These are phyloP conservation scores for Rauvolfia tetraphylla DNA, from an alignment of 257 asterid species.

Conservation along the genomic window DNA sequence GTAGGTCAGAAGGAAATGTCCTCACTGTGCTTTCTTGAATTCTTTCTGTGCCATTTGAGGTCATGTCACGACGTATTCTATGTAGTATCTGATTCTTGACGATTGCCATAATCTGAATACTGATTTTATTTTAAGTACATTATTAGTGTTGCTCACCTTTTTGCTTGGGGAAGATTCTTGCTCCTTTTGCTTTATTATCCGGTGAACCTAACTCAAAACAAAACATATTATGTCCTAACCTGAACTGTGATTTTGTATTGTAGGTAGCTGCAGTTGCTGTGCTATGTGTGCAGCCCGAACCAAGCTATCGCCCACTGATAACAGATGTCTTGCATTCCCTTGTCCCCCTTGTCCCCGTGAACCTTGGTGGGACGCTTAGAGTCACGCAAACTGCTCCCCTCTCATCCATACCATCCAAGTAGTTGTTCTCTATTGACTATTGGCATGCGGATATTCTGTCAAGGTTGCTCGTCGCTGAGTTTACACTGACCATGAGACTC, in stretches of 20 bases:
- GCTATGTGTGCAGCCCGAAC: constrained; percentile 73
- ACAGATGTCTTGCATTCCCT: constrained; percentile 76
- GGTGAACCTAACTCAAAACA: not conserved
- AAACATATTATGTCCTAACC: not conserved
- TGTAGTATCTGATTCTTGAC: too few relatives aligned
- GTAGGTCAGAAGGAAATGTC: constrained; percentile 19
- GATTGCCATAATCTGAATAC: not conserved
- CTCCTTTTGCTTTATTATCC: not conserved
- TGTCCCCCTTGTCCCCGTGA: constrained; percentile 65
- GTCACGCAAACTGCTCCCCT: constrained; percentile 18
- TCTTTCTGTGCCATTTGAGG: not conserved
- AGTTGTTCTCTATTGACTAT: not conserved
- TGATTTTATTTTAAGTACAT: not conserved
- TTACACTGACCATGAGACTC: not conserved
- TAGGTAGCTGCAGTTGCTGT: constrained; percentile 88
- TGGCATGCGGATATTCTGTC: too few relatives aligned
- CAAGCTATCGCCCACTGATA: constrained; percentile 78
- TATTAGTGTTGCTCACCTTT: not conserved
- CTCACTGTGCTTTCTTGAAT: not conserved
- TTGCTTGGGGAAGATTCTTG: not conserved
- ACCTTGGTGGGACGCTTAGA: constrained; percentile 67
- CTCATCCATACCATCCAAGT: constrained; percentile 2
- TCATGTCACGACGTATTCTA: not conserved
- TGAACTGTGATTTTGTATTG: not conserved
- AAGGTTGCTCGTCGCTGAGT: not conserved